Percentiles rank a stretch among this genome's conserved stretches.
Evolutionary conservation across 768 basidiomycete species (phyloP).

Genomic region (Hirschioporus abietinus): DNA sequence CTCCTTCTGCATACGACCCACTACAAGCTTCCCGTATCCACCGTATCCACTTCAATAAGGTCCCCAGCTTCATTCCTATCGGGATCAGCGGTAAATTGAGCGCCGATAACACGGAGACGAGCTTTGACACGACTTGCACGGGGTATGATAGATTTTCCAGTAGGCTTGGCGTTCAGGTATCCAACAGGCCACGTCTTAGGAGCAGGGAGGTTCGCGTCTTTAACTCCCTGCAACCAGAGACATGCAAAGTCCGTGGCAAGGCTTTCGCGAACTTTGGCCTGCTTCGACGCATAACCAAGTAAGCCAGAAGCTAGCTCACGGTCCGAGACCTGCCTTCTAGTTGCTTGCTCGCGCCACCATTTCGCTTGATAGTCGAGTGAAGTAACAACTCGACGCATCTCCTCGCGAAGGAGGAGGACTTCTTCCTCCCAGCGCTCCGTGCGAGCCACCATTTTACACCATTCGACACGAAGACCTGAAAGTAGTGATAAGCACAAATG

Average conservation of each 20-base stretch:
- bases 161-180: background rate
- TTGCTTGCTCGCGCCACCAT: background rate
- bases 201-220: background rate
- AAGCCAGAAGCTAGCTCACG: background rate
- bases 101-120: background rate
- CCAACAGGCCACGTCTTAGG: background rate
- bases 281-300: background rate
- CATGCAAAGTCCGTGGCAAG: background rate
- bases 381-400: slow-evolving; percentile 5
- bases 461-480: slow-evolving; percentile 7
- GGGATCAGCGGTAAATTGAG: no score
- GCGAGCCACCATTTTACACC: slow-evolving; percentile 4
- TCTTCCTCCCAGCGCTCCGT: slow-evolving; percentile 5
- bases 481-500: no score
- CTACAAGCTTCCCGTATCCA: no score
- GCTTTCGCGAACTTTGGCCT: background rate
- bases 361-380: background rate
- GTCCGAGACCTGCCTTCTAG: background rate
- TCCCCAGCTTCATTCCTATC: no score
- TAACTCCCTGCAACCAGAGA: background rate
- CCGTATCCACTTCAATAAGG: no score
- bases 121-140: background rate
- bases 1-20: no score
- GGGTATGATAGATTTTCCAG: background rate
- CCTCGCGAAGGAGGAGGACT: slow-evolving; percentile 3